Evolutionary conservation across 805 yeast species (phyloP), one percentile per base, ranked within the genome.

Genomic region (Saccharomycopsis fibuligera): DNA sequence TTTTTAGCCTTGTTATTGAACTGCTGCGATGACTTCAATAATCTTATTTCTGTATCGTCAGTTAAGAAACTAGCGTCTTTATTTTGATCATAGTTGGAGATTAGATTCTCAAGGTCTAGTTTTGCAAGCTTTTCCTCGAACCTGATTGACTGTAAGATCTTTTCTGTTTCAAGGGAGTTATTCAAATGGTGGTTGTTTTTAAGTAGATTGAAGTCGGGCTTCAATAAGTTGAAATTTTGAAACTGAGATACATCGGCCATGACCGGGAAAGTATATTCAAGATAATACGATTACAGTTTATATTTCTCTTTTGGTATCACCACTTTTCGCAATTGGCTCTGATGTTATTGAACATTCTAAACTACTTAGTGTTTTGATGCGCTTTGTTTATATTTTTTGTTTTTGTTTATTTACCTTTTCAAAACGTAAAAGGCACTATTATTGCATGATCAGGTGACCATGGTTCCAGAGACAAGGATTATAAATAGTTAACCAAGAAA

Each of bases 101-200:
- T 44, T 27, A 49, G 22, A 17, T 46, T 45, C 22, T 49, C 53
- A 5, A 49, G 19, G 22, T 45, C 49, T 10, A 47, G 21, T 23
- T 45, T 45, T 6, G 53, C 49, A 9, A 49, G 36, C 21, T 45
- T 49, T 23, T 49, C 53, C 35, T 49, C 53, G 2, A 49, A 33
- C 25, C 45, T 23, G 5, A 49, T 40, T 9, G 39, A 45, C 9
- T 49, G 45, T 16, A 49, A 33, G 10, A 49, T 19, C 23, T 33
- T 45, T 24, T 49, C 53, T 2, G 47, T 44, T 16, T 48, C 51
- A 19, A 43, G 10, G 3, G 35, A 2, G 17, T 19, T 37, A 6
- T 27, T 33, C 23, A 5, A 4, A 21, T 6, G 6, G 23, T 21
- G 5, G 6, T 8, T 19, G 10, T 37, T 16, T 8, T 37, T 37